phyloP scores from a whole-genome alignment of 169 alveolate species.

The Pseudocohnilembus persalinus region DNA sequence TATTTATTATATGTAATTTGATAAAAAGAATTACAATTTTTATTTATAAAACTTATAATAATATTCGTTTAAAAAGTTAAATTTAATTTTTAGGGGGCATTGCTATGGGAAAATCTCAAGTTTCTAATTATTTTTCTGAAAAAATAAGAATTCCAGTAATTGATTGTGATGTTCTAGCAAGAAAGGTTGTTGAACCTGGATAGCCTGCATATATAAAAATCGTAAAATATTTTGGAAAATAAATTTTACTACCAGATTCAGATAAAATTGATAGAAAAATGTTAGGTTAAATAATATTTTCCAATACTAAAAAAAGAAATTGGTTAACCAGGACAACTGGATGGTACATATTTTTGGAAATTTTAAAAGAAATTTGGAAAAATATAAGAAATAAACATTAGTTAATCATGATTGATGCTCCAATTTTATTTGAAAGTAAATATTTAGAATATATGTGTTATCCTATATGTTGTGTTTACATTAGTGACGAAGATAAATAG shows the following conservation, averaged over 20 bases:
- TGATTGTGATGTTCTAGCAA: constrained; percentile 44
- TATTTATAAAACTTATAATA: not conserved
- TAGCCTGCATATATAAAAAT: constrained; percentile 42
- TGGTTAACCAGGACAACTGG: constrained; percentile 48
- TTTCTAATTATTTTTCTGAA: constrained; percentile 33
- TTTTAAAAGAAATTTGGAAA: constrained; percentile 36
- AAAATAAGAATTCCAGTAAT: constrained; percentile 24
- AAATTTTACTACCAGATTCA: constrained; percentile 33
- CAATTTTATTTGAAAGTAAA: constrained; percentile 61
- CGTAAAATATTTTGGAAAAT: constrained; percentile 42
- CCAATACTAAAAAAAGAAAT: constrained; percentile 35
- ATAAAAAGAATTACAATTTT: no score
- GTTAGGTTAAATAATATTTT: constrained; percentile 57
- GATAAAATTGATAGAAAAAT: constrained; percentile 49
- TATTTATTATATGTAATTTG: no score
- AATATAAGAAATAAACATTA: constrained; percentile 31
- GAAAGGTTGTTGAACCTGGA: constrained; percentile 26
- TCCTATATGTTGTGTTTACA: constrained; percentile 59
- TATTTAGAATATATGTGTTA: constrained; percentile 56
- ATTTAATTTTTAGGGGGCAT: constrained; percentile 72
- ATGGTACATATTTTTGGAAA: constrained; percentile 48
- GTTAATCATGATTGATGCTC: constrained; percentile 61
- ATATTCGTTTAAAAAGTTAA: not conserved
- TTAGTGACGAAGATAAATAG: constrained; percentile 32
- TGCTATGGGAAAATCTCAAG: constrained; percentile 64